Base-by-base conservation (phyloP, 345 rosid species). In the Punica granatum region DNA sequence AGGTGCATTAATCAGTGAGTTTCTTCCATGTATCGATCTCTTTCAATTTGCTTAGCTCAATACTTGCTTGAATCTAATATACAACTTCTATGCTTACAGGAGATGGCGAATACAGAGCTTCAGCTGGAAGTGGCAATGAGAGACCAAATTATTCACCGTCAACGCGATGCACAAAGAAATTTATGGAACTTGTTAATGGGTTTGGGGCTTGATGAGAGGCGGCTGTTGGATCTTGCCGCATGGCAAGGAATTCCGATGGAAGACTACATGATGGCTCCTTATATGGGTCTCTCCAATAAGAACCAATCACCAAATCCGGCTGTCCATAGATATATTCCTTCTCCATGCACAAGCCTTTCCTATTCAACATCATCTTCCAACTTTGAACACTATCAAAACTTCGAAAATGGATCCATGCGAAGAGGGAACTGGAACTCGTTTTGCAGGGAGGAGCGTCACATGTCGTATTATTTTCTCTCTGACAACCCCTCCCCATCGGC, bases 111-210 rank as follows among this genome's bases (percentile, higher is more conserved):
- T 65, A 80, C 88, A 1, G 96, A 90, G 83, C 98, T 93, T 80
- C 97, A 87, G 84, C 87, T 90, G 7, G 96, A 90, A 85, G 85
- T 93, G 85, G 98, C 98, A 46, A 86, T 86, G 92, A 88, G 98
- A 77, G 96, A 93, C 79, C 92, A 93, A 79, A 82, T 93, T 66
- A 93, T 93, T 76, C 92, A 90, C 78, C 88, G 80, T 72, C 97
- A 90, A 76, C 85, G 89, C 51, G 92, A 86, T 80, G 92, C 87
- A 32, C 97, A 87, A 69, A 82, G 80, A 73, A 87, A 89, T 60
- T 78, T 90, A 28, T 90, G 97, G 97, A 89, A 86, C 71, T 69
- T 90, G 80, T 79, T 90, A 21, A 82, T 84, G 88, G 88, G 89
- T 33, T 78, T 84, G 71, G 98, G 96, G 66, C 83, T 88, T 32